Conservation (phyloP, 2,329 filamentous ascomycete genomes). For the Cercospora citrullina region DNA sequence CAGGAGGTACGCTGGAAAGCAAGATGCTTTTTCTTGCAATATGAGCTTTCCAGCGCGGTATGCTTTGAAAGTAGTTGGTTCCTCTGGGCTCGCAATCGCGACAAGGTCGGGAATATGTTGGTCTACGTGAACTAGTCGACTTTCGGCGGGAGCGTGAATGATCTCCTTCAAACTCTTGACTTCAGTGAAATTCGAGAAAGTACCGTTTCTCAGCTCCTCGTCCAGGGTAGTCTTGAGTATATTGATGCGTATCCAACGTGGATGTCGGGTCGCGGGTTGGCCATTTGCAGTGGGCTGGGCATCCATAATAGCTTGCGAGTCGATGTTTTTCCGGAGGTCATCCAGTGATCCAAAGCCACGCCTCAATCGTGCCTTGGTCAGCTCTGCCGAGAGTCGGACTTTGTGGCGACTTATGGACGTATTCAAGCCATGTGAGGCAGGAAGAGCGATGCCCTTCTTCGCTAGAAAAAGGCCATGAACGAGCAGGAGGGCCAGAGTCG, state of each 20-base stretch:
- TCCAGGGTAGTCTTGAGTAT: conserved; percentile 69
- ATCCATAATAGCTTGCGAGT: conserved; percentile 41
- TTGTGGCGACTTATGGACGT: conserved; percentile 77
- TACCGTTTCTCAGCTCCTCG: conserved; percentile 66
- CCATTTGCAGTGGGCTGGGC: conserved; percentile 35
- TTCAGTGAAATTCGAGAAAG: conserved; percentile 65
- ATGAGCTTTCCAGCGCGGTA: conserved; percentile 80
- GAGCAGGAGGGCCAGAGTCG: conserved; percentile 75
- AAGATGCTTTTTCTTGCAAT: conserved; percentile 94
- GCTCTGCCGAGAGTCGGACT: conserved; percentile 74
- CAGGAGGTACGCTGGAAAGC: conserved; percentile 88
- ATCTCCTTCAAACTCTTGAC: conserved; percentile 60
- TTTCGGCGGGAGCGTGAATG: conserved; percentile 34
- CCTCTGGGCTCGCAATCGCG: conserved; percentile 67
- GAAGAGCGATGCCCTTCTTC: conserved; percentile 79
- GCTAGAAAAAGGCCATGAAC: conserved; percentile 82
- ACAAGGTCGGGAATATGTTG: conserved; percentile 79
- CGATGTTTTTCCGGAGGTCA: conserved; percentile 61
- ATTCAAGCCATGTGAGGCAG: conserved; percentile 74
- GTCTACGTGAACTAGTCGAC: conserved; percentile 69
- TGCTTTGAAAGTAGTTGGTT: conserved; percentile 70
- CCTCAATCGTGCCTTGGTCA: conserved; percentile 75
- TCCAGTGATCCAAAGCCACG: conserved; percentile 69
- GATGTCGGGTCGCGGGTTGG: conserved; percentile 56
- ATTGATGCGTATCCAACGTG: conserved; percentile 92